Evolutionary conservation across 108 stramenopile species (phyloP), one percentile per base, ranked within the genome.

Genomic region (Conticribra weissflogii): DNA sequence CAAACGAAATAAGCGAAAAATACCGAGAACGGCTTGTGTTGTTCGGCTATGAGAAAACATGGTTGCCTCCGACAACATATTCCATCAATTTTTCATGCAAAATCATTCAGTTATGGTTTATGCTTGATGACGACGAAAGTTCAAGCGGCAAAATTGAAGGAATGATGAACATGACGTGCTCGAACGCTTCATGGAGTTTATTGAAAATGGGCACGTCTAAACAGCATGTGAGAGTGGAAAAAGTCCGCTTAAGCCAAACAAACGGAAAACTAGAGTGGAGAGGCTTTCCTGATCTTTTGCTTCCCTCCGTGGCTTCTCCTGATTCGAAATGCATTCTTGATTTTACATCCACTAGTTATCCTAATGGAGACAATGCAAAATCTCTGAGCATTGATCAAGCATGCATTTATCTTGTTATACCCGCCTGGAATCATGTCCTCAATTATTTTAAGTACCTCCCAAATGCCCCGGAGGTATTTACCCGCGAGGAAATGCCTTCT

Each of bases 1-100:
- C 74, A 25, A 2, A 18, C 16, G 81, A 63, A 23, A 59, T 74
- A 9, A 49, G 70, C 21, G 56, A 68, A 21, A 47, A 74, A 46
- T 63, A 9, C 36, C 8, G 12, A 41, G 5, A 56, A 19, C 74
- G 85, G 19, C 55, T 86, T 31, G 89, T 93, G 4, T 71, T 83
- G 18, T 93, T 76, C 72, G 86, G 85, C 3, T 93, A 93, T 54
- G 92, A 93, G 60, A 85, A 88, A 49, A 90, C 89, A 66, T 83
- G 89, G 77, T 74, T 73, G 12, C 73, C 85, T 9, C 87, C 88
- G 23, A 89, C 87, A 23, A 93, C 92, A 1, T 93, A 83, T 55
- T 64, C 74, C 19, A 29, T 90, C 64, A 84, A 86, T 57, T 84
- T 88, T 48, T 82, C 83, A 28, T 69, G 84, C 22, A 29, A 54